Conservation (phyloP, 2,329 filamentous ascomycete species). For the Westerdykella ornata region DNA sequence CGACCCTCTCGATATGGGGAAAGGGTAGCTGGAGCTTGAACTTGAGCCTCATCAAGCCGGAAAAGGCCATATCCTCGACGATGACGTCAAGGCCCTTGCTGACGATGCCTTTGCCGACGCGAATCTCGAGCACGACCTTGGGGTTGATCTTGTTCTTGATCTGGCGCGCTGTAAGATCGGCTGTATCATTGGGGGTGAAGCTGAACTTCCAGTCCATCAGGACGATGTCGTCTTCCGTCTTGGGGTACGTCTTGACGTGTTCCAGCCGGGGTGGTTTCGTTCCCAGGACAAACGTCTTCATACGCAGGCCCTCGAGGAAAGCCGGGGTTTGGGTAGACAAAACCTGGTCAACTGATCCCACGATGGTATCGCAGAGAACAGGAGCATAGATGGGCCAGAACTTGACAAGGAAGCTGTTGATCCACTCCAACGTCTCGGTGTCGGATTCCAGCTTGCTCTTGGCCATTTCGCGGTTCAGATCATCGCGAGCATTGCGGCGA, state of each 20-base stretch:
- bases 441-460: constrained; percentile 85
- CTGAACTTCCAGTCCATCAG: constrained; percentile 99
- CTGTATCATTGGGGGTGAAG: constrained; percentile 91
- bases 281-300: constrained; percentile 89
- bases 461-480: constrained; percentile 80
- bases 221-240: constrained; percentile 88
- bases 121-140: constrained; percentile 90
- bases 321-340: constrained; percentile 84
- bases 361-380: constrained; percentile 82
- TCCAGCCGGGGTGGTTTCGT: constrained; percentile 94
- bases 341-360: constrained; percentile 92
- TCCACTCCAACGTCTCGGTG: constrained; percentile 92
- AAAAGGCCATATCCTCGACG: constrained; percentile 95
- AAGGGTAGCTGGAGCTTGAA: constrained; percentile 95
- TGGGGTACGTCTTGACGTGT: constrained; percentile 96
- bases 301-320: constrained; percentile 86
- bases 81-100: constrained; percentile 97
- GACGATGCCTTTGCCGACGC: constrained; percentile 90
- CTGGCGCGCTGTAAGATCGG: constrained; percentile 84
- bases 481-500: constrained; percentile 90
- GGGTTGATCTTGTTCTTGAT: constrained; percentile 95
- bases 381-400: constrained; percentile 99
- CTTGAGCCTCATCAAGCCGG: constrained; percentile 92
- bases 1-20: constrained; percentile 88
- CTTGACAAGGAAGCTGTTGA: constrained; percentile 96